Conservation (phyloP, 352 stramenopile species). For the Pythium dissotocum region DNA sequence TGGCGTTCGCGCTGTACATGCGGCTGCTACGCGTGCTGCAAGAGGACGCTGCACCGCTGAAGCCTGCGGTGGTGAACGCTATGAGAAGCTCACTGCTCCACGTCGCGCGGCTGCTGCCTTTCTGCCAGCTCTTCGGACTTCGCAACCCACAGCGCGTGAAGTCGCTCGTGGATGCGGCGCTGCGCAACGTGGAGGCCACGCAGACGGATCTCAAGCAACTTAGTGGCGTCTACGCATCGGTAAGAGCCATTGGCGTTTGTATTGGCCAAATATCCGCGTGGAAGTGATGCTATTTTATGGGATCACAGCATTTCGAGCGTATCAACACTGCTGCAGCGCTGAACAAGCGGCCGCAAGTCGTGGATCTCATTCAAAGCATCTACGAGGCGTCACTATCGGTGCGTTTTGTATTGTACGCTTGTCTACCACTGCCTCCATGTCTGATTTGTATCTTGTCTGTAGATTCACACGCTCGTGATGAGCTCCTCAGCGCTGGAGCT, state of each 20-base stretch:
- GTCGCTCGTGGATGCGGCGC: conserved; percentile 9
- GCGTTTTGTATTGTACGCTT: not conserved
- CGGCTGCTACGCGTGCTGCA: conserved; percentile 25
- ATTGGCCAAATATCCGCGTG: not conserved
- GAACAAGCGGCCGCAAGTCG: conserved; percentile 38
- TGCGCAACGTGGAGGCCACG: conserved; percentile 23
- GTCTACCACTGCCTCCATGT: not conserved
- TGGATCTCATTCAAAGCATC: conserved; percentile 40
- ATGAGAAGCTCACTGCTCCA: conserved; percentile 45
- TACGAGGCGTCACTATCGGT: conserved; percentile 56
- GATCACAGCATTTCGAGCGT: conserved; percentile 39
- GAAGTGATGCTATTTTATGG: not conserved
- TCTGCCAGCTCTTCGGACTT: conserved; percentile 54
- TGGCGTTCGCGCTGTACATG: conserved; percentile 42
- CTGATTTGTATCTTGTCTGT: not conserved
- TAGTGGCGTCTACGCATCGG: conserved; percentile 36
- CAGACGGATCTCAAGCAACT: conserved; percentile 25
- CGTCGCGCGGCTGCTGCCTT: conserved; percentile 51
- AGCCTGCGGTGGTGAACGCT: not conserved
- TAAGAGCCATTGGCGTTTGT: conserved; percentile 8
- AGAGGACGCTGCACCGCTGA: not conserved
- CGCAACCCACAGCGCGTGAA: conserved; percentile 7
- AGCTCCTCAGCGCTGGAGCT: conserved; percentile 21
- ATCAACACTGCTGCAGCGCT: conserved; percentile 31
- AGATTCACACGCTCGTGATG: conserved; percentile 31